Conservation (phyloP, 1,139 yeast species). For the Suhomyces coccinellae region DNA sequence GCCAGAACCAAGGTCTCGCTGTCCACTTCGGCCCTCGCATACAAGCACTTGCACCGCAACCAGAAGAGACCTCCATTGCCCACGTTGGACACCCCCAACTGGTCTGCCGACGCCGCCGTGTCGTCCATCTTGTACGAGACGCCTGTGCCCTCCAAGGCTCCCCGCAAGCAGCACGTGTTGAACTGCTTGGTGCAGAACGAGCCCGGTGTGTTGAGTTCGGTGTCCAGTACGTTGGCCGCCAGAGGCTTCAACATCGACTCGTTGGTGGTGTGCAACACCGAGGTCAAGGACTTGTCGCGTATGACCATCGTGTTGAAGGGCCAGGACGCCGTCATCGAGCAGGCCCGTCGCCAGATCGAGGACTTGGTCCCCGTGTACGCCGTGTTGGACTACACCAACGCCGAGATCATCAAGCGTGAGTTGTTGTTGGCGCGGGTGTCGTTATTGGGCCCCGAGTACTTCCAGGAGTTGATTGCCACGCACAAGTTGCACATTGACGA, state of each 20-base stretch:
- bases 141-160: conserved; percentile 70
- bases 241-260: conserved; percentile 98
- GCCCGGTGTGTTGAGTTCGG: conserved; percentile 94
- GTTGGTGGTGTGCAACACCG: conserved; percentile 93
- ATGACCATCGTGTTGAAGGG: conserved; percentile 96
- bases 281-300: conserved; percentile 90
- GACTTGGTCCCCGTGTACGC: conserved; percentile 98
- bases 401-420: conserved; percentile 90
- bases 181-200: conserved; percentile 98
- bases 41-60: conserved; percentile 85
- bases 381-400: conserved; percentile 87
- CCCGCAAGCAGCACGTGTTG: conserved; percentile 80
- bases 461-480: conserved; percentile 89
- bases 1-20: conserved; percentile 40
- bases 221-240: conserved; percentile 95
- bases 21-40: conserved; percentile 94
- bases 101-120: conserved; percentile 96
- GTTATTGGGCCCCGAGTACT: conserved; percentile 93
- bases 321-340: conserved; percentile 94
- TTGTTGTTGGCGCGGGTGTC: conserved; percentile 88
- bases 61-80: conserved; percentile 90
- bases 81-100: conserved; percentile 88
- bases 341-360: conserved; percentile 98
- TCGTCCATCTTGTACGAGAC: conserved; percentile 93
- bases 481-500: conserved; percentile 57